phyloP scores from a whole-genome alignment of 2,329 filamentous ascomycete genomes.

The Dactylonectria macrodidyma region DNA sequence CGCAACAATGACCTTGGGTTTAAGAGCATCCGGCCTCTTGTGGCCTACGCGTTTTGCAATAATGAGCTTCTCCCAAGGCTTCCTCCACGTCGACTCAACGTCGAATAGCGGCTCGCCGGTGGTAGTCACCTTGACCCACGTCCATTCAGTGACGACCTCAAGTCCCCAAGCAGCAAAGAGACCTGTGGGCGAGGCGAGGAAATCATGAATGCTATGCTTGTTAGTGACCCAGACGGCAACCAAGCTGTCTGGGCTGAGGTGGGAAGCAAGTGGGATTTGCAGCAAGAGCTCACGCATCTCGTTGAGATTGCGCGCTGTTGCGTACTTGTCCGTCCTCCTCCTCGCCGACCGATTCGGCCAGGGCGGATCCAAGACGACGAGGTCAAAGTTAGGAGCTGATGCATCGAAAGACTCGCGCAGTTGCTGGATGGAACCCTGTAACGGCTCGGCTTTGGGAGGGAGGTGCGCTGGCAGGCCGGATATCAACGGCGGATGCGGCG shows the following conservation, averaged over 20 bases:
- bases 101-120: conserved; percentile 75
- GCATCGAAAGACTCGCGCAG: conserved; percentile 58
- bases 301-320: conserved; percentile 60
- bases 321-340: conserved; percentile 68
- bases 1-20: conserved; percentile 72
- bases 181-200: conserved; percentile 66
- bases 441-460: conserved; percentile 60
- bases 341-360: conserved; percentile 86
- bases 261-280: conserved; percentile 69
- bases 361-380: conserved; percentile 82
- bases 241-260: conserved; percentile 68
- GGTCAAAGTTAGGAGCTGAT: conserved; percentile 70
- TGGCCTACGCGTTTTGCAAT: conserved; percentile 65
- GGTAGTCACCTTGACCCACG: conserved; percentile 82
- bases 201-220: conserved; percentile 70
- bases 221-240: conserved; percentile 87
- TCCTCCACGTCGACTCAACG: conserved; percentile 75
- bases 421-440: conserved; percentile 65
- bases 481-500: conserved; percentile 26
- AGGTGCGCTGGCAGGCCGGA: conserved; percentile 47
- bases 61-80: conserved; percentile 83
- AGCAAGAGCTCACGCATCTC: conserved; percentile 67
- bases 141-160: conserved; percentile 78
- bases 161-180: conserved; percentile 79
- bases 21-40: conserved; percentile 43